A percentile compares a stretch with the other conserved stretches of the same genome.
Evolutionary conservation across 2,329 filamentous ascomycete genomes (phyloP).

Genomic region (Xylaria sp.): DNA sequence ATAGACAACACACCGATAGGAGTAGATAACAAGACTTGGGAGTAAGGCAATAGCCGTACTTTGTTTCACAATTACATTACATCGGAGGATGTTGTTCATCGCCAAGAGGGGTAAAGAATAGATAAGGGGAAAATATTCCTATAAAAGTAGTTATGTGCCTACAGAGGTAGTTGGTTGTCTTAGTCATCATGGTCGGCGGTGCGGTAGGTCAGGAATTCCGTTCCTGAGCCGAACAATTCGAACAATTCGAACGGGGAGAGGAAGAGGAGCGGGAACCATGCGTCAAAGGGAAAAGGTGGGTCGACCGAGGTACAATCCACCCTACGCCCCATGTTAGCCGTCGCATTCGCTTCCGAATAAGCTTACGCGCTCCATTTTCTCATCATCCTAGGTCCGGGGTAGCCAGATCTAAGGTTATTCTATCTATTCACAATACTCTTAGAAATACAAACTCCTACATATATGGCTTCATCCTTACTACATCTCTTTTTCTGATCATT

Average conservation of each 20-base stretch:
- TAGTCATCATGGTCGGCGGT: no score
- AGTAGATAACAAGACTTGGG: no score
- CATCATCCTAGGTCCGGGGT: constrained; percentile 1
- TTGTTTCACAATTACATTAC: no score
- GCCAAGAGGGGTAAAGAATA: no score
- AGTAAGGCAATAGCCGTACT: no score
- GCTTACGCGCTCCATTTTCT: not conserved
- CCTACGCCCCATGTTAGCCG: not conserved
- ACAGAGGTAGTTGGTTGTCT: no score
- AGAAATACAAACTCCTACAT: not conserved
- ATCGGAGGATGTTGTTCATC: no score
- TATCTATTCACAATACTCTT: not conserved
- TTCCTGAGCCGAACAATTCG: not conserved
- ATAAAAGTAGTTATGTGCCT: no score
- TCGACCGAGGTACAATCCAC: constrained; percentile 19
- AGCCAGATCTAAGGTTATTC: not conserved
- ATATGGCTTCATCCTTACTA: not conserved
- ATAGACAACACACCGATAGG: no score
- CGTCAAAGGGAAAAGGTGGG: constrained; percentile 1
- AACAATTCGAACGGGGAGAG: no score
- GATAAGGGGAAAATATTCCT: no score
- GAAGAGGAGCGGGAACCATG: not conserved
- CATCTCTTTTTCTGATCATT: not conserved
- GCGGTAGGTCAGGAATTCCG: no score
- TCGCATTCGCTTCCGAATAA: constrained; percentile 9